Evolutionary conservation across 371 early-diverging fungal genomes (phyloP).

Genomic region (Dentiscutata heterogama): DNA sequence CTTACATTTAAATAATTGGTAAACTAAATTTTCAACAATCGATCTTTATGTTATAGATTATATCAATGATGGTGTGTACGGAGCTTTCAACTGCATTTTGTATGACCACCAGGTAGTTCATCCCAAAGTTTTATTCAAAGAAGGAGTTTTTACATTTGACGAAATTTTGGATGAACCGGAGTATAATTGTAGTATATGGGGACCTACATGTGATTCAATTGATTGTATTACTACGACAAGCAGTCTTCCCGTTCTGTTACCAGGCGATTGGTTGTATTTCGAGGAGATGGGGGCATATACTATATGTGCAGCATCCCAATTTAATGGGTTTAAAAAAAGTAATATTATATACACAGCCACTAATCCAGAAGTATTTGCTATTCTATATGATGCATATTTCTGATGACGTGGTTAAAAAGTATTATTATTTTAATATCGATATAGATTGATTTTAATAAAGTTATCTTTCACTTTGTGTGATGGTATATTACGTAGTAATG

Average conservation of each 20-base stretch:
- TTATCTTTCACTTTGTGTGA: too few species aligned
- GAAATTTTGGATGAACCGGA: slow-evolving; percentile 50
- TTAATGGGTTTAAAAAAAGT: slow-evolving; percentile 93
- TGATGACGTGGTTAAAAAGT: too few species aligned
- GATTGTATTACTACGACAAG: slow-evolving; percentile 86
- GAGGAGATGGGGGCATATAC: slow-evolving; percentile 98
- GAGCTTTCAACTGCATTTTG: slow-evolving; percentile 97
- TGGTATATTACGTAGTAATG: too few species aligned
- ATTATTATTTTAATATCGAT: too few species aligned
- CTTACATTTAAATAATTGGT: too few species aligned
- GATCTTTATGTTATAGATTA: slow-evolving; percentile 58
- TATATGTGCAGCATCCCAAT: slow-evolving; percentile 84
- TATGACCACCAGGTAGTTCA: slow-evolving; percentile 93
- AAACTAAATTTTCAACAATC: too few species aligned
- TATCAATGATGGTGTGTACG: slow-evolving; percentile 98
- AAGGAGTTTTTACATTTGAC: slow-evolving; percentile 58
- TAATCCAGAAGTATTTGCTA: slow-evolving; percentile 41
- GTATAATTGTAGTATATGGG: slow-evolving; percentile 89
- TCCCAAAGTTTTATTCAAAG: slow-evolving; percentile 73
- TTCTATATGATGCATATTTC: neutral
- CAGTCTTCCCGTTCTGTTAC: slow-evolving; percentile 83
- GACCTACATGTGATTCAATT: slow-evolving; percentile 98
- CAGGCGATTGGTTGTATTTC: slow-evolving; percentile 97
- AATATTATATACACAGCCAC: slow-evolving; percentile 91
- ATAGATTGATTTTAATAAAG: too few species aligned